A percentile compares a stretch with the other conserved stretches of the same genome.
phyloP scores from a whole-genome alignment of 257 asterid genomes.

The Ophiorrhiza pumila region DNA sequence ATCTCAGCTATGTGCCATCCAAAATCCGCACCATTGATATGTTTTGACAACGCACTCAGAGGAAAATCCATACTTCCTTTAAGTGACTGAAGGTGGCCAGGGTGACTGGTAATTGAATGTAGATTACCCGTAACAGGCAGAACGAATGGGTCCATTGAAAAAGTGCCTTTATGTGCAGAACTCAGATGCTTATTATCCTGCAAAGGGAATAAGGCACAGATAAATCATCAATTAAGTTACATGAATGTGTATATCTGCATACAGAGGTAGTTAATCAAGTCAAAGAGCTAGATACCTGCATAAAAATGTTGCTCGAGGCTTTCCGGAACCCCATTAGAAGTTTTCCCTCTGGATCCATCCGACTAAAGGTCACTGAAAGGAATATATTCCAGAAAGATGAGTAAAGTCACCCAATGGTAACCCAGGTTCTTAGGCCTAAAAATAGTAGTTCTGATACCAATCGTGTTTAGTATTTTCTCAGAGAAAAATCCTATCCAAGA shows the following conservation, averaged over 20 bases:
- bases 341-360: slow-evolving; percentile 96
- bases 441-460: not conserved
- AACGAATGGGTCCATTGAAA: slow-evolving; percentile 60
- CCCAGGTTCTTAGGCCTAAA: not conserved
- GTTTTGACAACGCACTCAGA: slow-evolving; percentile 42
- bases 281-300: slow-evolving; percentile 45
- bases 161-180: slow-evolving; percentile 39
- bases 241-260: not conserved
- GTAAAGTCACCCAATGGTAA: not conserved
- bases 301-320: slow-evolving; percentile 51
- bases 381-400: slow-evolving; percentile 19
- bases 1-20: slow-evolving; percentile 41
- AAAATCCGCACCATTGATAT: slow-evolving; percentile 38
- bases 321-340: slow-evolving; percentile 94
- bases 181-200: slow-evolving; percentile 60
- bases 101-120: slow-evolving; percentile 54
- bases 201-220: slow-evolving; percentile 15
- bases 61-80: slow-evolving; percentile 57
- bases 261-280: not conserved
- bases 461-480: too few relatives aligned
- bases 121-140: slow-evolving; percentile 54
- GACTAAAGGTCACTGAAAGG: slow-evolving; percentile 88
- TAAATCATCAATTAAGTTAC: slow-evolving; percentile 10
- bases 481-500: not conserved
- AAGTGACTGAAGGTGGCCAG: slow-evolving; percentile 65